Evolutionary conservation across 768 basidiomycete species (phyloP), one percentile per base, ranked within the genome.

Genomic region (Strobilomyces confusus): DNA sequence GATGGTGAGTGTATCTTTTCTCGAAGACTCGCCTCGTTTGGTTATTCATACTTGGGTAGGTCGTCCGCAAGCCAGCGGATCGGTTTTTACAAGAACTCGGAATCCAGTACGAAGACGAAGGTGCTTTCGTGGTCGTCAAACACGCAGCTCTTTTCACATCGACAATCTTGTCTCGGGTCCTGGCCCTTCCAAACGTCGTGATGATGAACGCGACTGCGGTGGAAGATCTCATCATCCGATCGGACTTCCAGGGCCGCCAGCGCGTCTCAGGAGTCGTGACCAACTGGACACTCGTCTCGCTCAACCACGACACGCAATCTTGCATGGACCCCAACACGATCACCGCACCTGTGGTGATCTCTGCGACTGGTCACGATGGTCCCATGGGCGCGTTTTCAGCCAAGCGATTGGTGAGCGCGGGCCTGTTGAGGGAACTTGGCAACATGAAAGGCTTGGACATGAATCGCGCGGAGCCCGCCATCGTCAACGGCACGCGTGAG

Each of bases 351-450:
- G 74, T 90, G 12, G 72, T 88, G 61, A 72, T 87, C 47, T 82
- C 83, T 23, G 85, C 84, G 20, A 87, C 86, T 5, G 87, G 88
- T 12, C 86, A 89, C 60, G 87, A 90, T 57, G 86, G 86, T 1
- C 83, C 83, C 3, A 88, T 89, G 82, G 88, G 88, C 41, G 87
- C 87, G 4, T 90, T 90, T 73, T 83, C 82, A 13, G 88, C 88
- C 55, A 90, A 89, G 70, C 77, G 88, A 34, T 77, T 90, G 50
- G 86, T 87, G 41, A 86, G 85, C 62, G 79, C 83, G 37, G 87
- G 87, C n/a, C 68, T 89, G 59, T 69, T 82, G 58, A 84, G 84
- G 69, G 81, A 84, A 67, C 76, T 89, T 30, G 87, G 87, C 9
- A 86, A 89, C 66, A 90, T 89, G 88, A 76, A 83, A 37, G 85